Evolutionary conservation across 805 yeast species (phyloP).

Genomic region (Candida ascalaphidarum): DNA sequence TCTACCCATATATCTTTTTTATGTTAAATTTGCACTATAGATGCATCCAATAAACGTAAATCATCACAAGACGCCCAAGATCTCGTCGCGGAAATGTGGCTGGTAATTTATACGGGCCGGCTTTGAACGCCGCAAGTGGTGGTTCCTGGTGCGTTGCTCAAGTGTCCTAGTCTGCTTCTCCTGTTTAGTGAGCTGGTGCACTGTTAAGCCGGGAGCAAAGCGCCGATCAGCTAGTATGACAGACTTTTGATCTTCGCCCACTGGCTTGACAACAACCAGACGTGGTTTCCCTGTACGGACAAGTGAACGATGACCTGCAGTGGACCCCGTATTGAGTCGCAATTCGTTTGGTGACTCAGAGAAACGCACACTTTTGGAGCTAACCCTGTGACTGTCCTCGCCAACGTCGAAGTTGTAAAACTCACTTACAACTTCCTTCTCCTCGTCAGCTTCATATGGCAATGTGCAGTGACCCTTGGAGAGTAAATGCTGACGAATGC

Average conservation of each 20-base stretch:
- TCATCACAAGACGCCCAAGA: constrained; percentile 30
- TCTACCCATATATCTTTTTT: no score
- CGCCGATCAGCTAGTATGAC: constrained; percentile 69
- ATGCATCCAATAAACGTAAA: no score
- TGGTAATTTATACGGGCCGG: constrained; percentile 22
- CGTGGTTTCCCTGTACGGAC: constrained; percentile 67
- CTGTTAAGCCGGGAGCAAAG: constrained; percentile 28
- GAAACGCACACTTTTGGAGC: constrained; percentile 19
- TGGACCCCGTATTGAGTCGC: constrained; percentile 67
- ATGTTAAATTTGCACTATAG: no score
- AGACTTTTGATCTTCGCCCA: constrained; percentile 62
- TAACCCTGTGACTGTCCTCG: constrained; percentile 5
- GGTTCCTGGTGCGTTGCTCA: constrained; percentile 14
- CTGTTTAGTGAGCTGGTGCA: constrained; percentile 19
- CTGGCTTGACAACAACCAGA: constrained; percentile 14
- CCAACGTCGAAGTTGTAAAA: constrained; percentile 28
- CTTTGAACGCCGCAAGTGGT: constrained; percentile 16
- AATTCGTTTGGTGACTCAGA: constrained; percentile 50
- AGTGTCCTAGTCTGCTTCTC: constrained; percentile 18
- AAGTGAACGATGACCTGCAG: constrained; percentile 75
- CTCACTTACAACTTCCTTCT: constrained; percentile 22
- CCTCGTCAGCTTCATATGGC: constrained; percentile 38
- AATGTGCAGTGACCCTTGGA: constrained; percentile 37
- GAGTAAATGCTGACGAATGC: constrained; percentile 34
- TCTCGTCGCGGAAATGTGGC: constrained; percentile 58